Evolutionary conservation across 73 alveolate genomes (phyloP).

Genomic region (Blepharisma stoltei): DNA sequence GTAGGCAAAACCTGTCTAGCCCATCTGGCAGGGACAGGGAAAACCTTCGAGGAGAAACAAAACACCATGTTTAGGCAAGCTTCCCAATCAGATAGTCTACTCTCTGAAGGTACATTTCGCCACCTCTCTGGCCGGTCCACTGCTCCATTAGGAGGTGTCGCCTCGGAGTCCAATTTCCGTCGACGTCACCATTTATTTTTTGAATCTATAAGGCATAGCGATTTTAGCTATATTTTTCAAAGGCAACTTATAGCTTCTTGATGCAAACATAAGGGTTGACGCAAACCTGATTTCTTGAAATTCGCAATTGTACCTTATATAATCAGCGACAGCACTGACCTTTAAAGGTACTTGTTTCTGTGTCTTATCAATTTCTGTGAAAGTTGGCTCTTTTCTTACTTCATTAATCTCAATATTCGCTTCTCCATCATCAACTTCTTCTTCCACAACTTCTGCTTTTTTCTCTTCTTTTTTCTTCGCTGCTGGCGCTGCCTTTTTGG

Average conservation of each 20-base stretch:
- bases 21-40: no score
- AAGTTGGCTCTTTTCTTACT: slow-evolving; percentile 89
- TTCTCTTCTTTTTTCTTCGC: slow-evolving; percentile 61
- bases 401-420: slow-evolving; percentile 91
- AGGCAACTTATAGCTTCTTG: slow-evolving; percentile 89
- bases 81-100: no score
- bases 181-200: no score
- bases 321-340: slow-evolving; percentile 86
- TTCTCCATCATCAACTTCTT: slow-evolving; percentile 80
- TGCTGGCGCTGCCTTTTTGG: slow-evolving; percentile 60
- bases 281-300: slow-evolving; percentile 78
- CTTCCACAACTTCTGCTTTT: slow-evolving; percentile 55
- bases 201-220: slow-evolving; percentile 48
- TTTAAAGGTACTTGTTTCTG: slow-evolving; percentile 87
- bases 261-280: slow-evolving; percentile 95
- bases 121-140: no score
- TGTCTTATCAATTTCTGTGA: slow-evolving; percentile 77
- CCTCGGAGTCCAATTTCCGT: no score
- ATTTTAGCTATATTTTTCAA: slow-evolving; percentile 85
- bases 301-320: slow-evolving; percentile 91
- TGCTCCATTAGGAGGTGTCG: no score
- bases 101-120: no score
- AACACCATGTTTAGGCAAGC: no score
- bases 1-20: no score
- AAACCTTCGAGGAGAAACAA: no score